Evolutionary conservation across 495 filamentous ascomycete genomes (phyloP), one percentile per base, ranked within the genome.

Genomic region (Penicillium canescens): DNA sequence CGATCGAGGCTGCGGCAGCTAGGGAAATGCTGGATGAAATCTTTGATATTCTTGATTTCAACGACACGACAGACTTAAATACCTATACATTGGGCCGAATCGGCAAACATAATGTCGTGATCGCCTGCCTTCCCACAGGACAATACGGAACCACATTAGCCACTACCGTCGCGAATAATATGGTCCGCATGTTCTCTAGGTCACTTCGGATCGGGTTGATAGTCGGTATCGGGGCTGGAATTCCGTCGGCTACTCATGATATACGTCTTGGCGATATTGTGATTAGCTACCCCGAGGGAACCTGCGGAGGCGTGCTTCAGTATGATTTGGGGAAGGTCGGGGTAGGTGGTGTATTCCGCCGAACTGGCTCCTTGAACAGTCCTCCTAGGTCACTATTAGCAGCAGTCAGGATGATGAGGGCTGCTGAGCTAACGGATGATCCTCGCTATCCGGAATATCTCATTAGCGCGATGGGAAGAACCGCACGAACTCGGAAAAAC

Each of bases 1-100:
- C 31, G 42, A 38, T 37, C 55, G 52, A 33, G 64, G 33, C 58
- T 54, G n/a, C 67, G 62, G 37, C 51, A 55, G 20, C 54, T 65
- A 34, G 0, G 26, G 62, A 62, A 14, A 72, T 79, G 57, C 69
- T 84, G 2, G 80, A 86, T 52, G 71, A 76, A 52, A 52, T 67
- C 7, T 72, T 80, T 56, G 57, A 55, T 5, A 11, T 33, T n/a
- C 57, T 72, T 16, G 49, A 56, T 0, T 56, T 61, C 9, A 53
- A 68, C 38, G 46, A 55, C 37, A 11, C 46, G 21, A 14, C 56
- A 24, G 56, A 78, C 52, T 23, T 55, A 16, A 78, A 78, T 47
- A 54, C 56, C 12, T 80, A 78, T 45, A 68, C 56, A 1, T 46
- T 79, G 4, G 78, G 76, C 12, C 63, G 62, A 49, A 74, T 79